Conservation (phyloP, 305 asterid genomes). For the Solanum aculeatissimum region DNA sequence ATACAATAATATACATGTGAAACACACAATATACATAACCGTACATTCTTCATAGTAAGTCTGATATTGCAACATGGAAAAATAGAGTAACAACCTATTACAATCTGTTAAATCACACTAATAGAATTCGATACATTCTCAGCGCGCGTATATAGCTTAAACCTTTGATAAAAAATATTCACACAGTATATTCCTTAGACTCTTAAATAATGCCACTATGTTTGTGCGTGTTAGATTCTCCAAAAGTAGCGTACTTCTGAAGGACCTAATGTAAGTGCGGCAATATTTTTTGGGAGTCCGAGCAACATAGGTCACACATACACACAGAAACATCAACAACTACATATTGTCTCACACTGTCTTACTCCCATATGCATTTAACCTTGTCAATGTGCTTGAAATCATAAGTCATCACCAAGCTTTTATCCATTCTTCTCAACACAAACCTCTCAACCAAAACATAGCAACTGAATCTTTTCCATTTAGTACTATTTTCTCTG, state of each 20-base stretch:
- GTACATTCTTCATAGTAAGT: too few relatives aligned
- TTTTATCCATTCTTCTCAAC: conserved; percentile 57
- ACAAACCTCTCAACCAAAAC: conserved; percentile 26
- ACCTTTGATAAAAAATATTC: not conserved
- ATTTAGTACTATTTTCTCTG: conserved; percentile 2
- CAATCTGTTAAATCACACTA: not conserved
- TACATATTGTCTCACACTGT: not conserved
- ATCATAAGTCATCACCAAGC: conserved; percentile 26
- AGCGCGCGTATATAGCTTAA: too few relatives aligned
- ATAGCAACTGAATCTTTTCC: conserved; percentile 47
- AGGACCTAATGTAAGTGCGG: not conserved
- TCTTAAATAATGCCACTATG: not conserved
- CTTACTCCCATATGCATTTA: conserved; percentile 22
- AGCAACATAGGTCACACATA: not conserved
- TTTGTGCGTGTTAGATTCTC: not conserved
- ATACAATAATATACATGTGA: too few relatives aligned
- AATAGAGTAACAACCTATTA: not conserved
- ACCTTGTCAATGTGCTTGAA: conserved; percentile 26
- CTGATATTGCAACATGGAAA: too few relatives aligned
- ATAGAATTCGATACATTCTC: not conserved
- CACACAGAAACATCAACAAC: not conserved
- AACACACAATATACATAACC: too few relatives aligned
- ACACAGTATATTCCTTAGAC: not conserved
- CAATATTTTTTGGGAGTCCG: not conserved
- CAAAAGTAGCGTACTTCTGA: not conserved